Evolutionary conservation across 2,329 filamentous ascomycete species (phyloP), one percentile per base, ranked within the genome.

Genomic region (Colletotrichum chrysophilum): DNA sequence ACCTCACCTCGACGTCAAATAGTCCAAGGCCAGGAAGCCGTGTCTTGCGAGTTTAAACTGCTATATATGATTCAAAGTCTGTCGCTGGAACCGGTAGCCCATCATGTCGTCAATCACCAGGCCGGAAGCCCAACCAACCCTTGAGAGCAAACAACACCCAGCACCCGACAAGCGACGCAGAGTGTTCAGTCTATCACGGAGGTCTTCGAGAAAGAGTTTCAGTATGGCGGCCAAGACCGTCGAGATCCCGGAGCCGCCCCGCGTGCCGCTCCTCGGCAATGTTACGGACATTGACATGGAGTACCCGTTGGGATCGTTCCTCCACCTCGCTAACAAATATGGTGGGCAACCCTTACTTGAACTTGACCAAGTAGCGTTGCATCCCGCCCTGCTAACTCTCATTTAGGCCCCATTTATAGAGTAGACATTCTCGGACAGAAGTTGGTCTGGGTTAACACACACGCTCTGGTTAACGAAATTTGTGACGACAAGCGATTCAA

Each of bases 211-310:
- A 34, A 75, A 64, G 7, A 34, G 10, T 56, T 32, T 64, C 32
- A 76, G 36, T 66, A 77, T 52, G 84, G 78, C 70, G n/a, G 65
- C 30, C n/a, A 48, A 76, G 28, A 48, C 66, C 38, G 64, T 74
- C 16, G 67, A 77, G 1, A 79, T 79, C 32, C 70, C 72, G 6
- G 72, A 91, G 64, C 93, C 93, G 32, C 88, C 87, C 65, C 92
- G 91, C 5, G 84, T 93, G 73, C 93, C 93, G 2, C 81, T 95
- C 28, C 76, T 95, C 32, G 93, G 94, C 38, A 94, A 95, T 78
- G 80, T 93, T 28, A 85, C 86, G 64, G 92, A 94, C 77, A 88
- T 96, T 76, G 90, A 94, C 74, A 83, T 87, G 0, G 88, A 89
- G 18, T 86, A 89, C 26, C 91, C 93, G 0, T 81, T 91, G 5